Percentiles rank a stretch among this genome's conserved stretches.
Evolutionary conservation across 1,284 basidiomycete genomes (phyloP).

Genomic region (Macrocybe sp.): DNA sequence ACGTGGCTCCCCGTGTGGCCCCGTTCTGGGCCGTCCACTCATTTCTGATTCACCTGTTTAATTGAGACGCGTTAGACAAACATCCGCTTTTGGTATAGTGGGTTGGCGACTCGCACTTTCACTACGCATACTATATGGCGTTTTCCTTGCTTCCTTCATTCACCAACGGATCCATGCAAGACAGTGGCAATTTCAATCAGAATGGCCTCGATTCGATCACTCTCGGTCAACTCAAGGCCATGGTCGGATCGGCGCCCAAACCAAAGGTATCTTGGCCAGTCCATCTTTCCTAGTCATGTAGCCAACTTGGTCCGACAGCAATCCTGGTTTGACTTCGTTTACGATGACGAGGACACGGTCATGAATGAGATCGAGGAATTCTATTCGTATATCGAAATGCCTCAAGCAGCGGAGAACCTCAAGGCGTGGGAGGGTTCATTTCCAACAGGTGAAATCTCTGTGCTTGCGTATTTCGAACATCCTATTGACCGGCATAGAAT

Average conservation of each 20-base stretch:
- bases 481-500: conserved; percentile 45
- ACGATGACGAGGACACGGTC: conserved; percentile 93
- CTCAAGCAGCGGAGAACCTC: conserved; percentile 84
- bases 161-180: conserved; percentile 19
- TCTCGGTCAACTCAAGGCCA: conserved; percentile 74
- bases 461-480: conserved; percentile 4
- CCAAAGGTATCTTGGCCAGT: conserved; percentile 53
- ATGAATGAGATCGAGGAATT: conserved; percentile 98
- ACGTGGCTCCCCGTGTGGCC: no score
- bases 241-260: conserved; percentile 67
- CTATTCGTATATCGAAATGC: conserved; percentile 96
- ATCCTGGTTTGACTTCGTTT: conserved; percentile 85
- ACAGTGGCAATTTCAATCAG: conserved; percentile 15
- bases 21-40: no score
- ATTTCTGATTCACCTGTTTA: no score
- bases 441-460: conserved; percentile 50
- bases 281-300: conserved; percentile 11
- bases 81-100: not conserved
- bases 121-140: conserved; percentile 15
- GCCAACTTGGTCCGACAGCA: conserved; percentile 44
- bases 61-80: not conserved
- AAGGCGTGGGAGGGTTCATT: conserved; percentile 86
- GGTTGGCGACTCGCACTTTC: not conserved
- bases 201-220: conserved; percentile 67
- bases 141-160: conserved; percentile 20